phyloP scores from a whole-genome alignment of 2,329 filamentous ascomycete species.

The Arachnopeziza araneosa region DNA sequence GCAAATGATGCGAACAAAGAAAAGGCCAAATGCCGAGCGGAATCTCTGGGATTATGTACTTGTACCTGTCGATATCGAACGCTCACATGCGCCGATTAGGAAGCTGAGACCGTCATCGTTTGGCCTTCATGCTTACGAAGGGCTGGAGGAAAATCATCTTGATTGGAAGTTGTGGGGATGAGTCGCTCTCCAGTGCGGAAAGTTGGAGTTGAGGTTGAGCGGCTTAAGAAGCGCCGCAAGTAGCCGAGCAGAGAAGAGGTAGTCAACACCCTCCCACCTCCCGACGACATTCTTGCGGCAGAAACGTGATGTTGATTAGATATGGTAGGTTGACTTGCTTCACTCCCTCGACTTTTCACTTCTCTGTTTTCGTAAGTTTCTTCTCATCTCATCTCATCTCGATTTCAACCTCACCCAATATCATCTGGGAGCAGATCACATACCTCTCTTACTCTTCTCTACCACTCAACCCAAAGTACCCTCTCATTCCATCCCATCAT shows the following conservation, averaged over 20 bases:
- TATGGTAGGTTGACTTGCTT: background rate
- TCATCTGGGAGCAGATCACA: background rate
- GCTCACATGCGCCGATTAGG: background rate
- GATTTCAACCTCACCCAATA: background rate
- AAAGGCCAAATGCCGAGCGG: background rate
- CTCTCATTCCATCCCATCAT: background rate
- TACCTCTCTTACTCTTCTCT: background rate
- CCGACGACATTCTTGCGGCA: background rate
- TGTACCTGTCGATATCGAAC: background rate
- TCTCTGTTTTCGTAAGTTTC: background rate
- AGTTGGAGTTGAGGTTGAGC: background rate
- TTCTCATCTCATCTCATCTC: background rate
- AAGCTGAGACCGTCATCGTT: background rate
- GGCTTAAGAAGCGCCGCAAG: slow-evolving; percentile 1
- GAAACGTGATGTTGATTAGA: slow-evolving; percentile 2
- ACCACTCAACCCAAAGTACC: background rate
- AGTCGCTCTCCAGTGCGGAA: slow-evolving; percentile 6
- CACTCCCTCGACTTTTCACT: background rate
- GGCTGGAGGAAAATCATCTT: background rate
- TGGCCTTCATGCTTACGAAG: background rate
- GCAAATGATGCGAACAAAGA: background rate
- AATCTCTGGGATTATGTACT: background rate
- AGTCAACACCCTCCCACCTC: slow-evolving; percentile 10
- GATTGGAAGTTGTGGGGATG: slow-evolving; percentile 1
- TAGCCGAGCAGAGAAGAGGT: slow-evolving; percentile 10